Evolutionary conservation across 1,284 basidiomycete species (phyloP).

Genomic region (Austroboletus novae-zelandiae): DNA sequence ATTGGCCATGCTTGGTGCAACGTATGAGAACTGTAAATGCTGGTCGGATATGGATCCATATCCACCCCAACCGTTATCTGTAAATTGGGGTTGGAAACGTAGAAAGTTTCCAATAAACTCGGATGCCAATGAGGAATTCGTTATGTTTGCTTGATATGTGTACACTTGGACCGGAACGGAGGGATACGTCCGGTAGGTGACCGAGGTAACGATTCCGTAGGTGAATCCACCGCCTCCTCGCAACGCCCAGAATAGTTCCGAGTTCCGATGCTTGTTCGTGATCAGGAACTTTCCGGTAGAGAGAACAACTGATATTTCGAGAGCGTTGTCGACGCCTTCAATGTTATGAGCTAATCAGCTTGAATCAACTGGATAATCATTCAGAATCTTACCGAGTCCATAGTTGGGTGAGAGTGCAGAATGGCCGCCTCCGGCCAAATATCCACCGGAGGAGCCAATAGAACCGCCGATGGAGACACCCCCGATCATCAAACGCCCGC

Average conservation of each 20-base stretch:
- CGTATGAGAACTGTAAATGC: constrained; percentile 20
- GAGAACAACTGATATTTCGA: constrained; percentile 24
- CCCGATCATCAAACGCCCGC: constrained; percentile 36
- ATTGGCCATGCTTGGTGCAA: constrained; percentile 34
- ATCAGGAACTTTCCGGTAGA: constrained; percentile 15
- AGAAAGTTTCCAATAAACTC: constrained; percentile 27
- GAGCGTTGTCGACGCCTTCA: constrained; percentile 41
- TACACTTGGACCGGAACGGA: constrained; percentile 28
- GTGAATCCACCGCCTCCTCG: constrained; percentile 48
- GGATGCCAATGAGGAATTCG: constrained; percentile 15
- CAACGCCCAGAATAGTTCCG: constrained; percentile 44
- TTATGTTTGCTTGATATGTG: constrained; percentile 24
- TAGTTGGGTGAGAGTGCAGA: constrained; percentile 38
- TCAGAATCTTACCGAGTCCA: constrained; percentile 39
- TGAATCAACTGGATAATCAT: neutral
- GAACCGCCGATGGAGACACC: constrained; percentile 31
- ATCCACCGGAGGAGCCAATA: constrained; percentile 41
- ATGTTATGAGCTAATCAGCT: neutral
- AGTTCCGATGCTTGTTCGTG: constrained; percentile 13
- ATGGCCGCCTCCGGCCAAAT: constrained; percentile 45
- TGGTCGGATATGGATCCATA: neutral
- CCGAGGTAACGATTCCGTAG: constrained; percentile 19
- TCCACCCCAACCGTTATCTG: constrained; percentile 26
- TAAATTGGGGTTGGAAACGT: constrained; percentile 33
- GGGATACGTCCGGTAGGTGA: constrained; percentile 31